A percentile compares a stretch with the other conserved stretches of the same genome.
These are phyloP conservation scores for Cladobotryum protrusum DNA, from an alignment of 2,329 filamentous ascomycete species.

Conservation along the genomic window DNA sequence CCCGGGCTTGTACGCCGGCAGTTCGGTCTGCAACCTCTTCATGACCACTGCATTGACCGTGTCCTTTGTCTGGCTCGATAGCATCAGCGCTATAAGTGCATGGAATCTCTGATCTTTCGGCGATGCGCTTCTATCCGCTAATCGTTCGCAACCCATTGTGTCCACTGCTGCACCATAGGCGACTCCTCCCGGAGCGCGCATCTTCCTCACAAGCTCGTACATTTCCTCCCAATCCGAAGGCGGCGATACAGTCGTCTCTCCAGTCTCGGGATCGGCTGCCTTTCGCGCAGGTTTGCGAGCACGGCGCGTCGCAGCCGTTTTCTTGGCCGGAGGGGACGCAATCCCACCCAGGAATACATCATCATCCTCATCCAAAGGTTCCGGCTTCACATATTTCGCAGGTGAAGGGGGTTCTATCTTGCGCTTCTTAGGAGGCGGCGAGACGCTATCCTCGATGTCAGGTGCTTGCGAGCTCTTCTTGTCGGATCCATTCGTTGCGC, in stretches of 20 bases:
- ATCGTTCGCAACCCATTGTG: conserved; percentile 89
- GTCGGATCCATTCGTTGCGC: conserved; percentile 19
- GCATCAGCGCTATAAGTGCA: conserved; percentile 81
- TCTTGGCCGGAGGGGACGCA: conserved; percentile 21
- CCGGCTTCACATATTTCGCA: conserved; percentile 32
- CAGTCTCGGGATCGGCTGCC: conserved; percentile 34
- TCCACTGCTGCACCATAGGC: conserved; percentile 79
- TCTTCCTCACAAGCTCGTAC: conserved; percentile 69
- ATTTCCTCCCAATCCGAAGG: conserved; percentile 80
- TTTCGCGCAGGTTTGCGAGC: conserved; percentile 43
- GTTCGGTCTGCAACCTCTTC: conserved; percentile 67
- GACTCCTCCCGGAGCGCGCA: conserved; percentile 55
- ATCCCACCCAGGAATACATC: conserved; percentile 14
- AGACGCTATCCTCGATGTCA: conserved; percentile 54
- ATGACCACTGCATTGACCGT: conserved; percentile 83
- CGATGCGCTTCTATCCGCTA: conserved; percentile 50
- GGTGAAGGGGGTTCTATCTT: conserved; percentile 18
- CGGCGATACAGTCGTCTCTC: conserved; percentile 41
- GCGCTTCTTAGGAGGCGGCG: conserved; percentile 26
- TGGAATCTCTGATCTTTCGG: conserved; percentile 66
- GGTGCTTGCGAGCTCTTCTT: conserved; percentile 13
- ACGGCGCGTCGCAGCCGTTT: conserved; percentile 8
- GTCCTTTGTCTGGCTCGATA: conserved; percentile 89
- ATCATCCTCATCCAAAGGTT: conserved; percentile 26
- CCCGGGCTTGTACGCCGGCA: conserved; percentile 46